Evolutionary conservation across 164 flowering plant species (phyloP).

Genomic region (Vitis amurensis): DNA sequence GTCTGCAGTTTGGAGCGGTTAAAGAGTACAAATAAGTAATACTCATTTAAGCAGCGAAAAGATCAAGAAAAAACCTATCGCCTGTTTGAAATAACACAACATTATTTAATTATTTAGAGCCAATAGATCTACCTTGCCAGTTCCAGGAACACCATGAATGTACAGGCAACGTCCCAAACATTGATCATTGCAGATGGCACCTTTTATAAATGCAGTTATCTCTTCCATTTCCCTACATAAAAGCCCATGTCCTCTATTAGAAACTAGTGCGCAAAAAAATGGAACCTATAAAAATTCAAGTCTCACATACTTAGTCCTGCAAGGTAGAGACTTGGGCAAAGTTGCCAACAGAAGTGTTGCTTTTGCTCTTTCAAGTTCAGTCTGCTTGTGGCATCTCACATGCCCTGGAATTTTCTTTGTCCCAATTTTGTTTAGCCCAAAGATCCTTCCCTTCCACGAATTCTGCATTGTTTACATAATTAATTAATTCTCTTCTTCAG

Average conservation of each 20-base stretch:
- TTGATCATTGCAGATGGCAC: conserved; percentile 77
- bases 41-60: conserved; percentile 4
- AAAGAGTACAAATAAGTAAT: conserved; percentile 8
- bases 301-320: conserved; percentile 76
- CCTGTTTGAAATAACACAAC: not conserved
- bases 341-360: conserved; percentile 75
- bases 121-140: conserved; percentile 76
- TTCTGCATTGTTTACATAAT: conserved; percentile 45
- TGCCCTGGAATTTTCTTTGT: conserved; percentile 83
- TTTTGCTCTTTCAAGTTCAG: conserved; percentile 89
- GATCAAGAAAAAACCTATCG: not conserved
- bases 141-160: conserved; percentile 99
- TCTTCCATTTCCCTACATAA: conserved; percentile 88
- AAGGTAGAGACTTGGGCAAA: conserved; percentile 82
- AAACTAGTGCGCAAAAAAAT: not conserved
- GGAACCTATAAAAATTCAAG: not conserved
- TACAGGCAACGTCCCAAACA: conserved; percentile 95
- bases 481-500: conserved; percentile 1
- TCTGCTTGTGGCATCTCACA: conserved; percentile 76
- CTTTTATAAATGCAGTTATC: conserved; percentile 77
- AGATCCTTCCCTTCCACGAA: conserved; percentile 65
- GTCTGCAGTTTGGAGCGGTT: conserved; percentile 60
- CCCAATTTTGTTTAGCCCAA: conserved; percentile 89
- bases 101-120: not conserved
- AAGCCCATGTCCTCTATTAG: conserved; percentile 2